A percentile compares a stretch with the other conserved stretches of the same genome.
These are phyloP conservation scores for Panus rudis DNA, from an alignment of 768 basidiomycete species.

Conservation along the genomic window DNA sequence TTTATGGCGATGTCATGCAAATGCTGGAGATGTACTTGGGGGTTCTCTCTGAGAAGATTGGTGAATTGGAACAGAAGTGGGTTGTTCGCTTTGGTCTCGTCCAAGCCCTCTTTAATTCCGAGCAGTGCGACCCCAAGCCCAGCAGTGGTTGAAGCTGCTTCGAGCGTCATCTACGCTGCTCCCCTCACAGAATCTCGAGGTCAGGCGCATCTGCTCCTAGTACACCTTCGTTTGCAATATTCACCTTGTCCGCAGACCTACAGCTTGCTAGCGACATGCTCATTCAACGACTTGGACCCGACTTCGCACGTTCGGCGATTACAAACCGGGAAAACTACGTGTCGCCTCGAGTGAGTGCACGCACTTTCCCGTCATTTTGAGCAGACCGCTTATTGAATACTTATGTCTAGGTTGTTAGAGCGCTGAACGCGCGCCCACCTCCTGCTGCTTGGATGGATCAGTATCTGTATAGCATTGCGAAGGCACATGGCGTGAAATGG, in stretches of 20 bases:
- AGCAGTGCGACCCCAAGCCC: conserved; percentile 40
- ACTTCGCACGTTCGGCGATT: conserved; percentile 48
- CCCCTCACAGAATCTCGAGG: conserved; percentile 54
- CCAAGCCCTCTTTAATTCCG: neutral
- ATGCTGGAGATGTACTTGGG: conserved; percentile 61
- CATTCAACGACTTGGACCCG: conserved; percentile 46
- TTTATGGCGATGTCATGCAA: conserved; percentile 54
- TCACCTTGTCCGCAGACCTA: conserved; percentile 40
- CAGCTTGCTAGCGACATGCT: conserved; percentile 46
- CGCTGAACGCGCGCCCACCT: conserved; percentile 45
- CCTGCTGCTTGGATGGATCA: conserved; percentile 50
- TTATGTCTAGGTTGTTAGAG: conserved; percentile 39
- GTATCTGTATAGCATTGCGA: conserved; percentile 48
- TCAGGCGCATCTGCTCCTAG: conserved; percentile 21
- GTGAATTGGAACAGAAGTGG: conserved; percentile 47
- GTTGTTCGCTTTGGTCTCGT: conserved; percentile 14
- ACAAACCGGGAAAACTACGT: conserved; percentile 48
- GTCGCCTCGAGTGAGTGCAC: conserved; percentile 42
- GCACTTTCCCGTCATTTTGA: conserved; percentile 1
- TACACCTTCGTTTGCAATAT: neutral
- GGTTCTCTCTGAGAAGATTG: conserved; percentile 49
- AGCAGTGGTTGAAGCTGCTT: conserved; percentile 55
- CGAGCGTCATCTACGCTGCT: conserved; percentile 59
- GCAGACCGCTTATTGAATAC: neutral
- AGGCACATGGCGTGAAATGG: conserved; percentile 52